Evolutionary conservation across 2,329 filamentous ascomycete species (phyloP).

Genomic region (Calonectria ilicicola): DNA sequence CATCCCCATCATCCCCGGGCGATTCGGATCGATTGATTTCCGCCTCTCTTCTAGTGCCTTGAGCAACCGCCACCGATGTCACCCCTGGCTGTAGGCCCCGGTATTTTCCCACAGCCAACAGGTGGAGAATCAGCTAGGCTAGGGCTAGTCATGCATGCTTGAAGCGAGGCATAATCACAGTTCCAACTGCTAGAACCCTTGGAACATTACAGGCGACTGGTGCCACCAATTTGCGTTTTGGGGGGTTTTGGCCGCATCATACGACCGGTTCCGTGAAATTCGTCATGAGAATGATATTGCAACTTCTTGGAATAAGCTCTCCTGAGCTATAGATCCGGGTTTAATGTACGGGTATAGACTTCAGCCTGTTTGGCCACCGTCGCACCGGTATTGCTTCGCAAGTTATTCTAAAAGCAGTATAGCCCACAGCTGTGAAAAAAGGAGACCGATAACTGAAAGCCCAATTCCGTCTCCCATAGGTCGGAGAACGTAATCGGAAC

Average conservation of each 20-base stretch:
- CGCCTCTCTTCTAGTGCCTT: conserved; percentile 1
- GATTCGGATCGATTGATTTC: background rate
- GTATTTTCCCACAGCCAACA: background rate
- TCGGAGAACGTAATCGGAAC: background rate
- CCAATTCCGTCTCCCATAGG: background rate
- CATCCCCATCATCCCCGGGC: no score
- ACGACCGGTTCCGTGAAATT: background rate
- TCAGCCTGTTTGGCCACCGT: conserved; percentile 1
- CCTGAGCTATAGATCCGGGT: background rate
- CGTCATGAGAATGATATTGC: background rate
- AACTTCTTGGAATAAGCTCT: background rate
- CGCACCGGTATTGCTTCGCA: background rate
- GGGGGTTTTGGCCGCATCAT: conserved; percentile 1
- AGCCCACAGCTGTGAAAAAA: background rate
- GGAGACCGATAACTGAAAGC: background rate
- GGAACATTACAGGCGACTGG: background rate
- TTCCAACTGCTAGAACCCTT: conserved; percentile 1
- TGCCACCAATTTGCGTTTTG: background rate
- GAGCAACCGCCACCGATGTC: conserved; percentile 14
- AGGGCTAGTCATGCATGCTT: background rate
- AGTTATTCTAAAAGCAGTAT: conserved; percentile 4
- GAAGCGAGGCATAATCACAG: conserved; percentile 1
- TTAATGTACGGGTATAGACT: background rate
- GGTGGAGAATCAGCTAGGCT: conserved; percentile 2
- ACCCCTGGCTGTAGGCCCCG: background rate